A percentile compares a stretch with the other conserved stretches of the same genome.
These are phyloP conservation scores for Teratosphaeria pseudoeucalypti DNA, from an alignment of 2,329 filamentous ascomycete genomes.

Conservation along the genomic window DNA sequence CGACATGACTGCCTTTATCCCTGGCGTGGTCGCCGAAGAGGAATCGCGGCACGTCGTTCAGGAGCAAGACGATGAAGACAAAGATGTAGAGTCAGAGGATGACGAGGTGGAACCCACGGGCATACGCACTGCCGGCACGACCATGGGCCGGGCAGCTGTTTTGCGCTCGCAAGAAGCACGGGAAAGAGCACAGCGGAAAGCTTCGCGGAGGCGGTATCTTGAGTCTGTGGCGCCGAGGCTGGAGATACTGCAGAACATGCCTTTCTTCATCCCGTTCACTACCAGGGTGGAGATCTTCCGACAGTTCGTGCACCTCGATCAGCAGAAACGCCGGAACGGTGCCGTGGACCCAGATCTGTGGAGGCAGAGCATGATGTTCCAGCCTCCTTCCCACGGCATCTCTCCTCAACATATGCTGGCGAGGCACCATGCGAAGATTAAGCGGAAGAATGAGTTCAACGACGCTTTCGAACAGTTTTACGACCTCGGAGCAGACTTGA, in stretches of 20 bases:
- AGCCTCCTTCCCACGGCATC: slow-evolving; percentile 12
- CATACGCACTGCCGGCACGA: neutral
- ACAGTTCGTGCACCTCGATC: slow-evolving; percentile 81
- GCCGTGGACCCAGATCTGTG: slow-evolving; percentile 63
- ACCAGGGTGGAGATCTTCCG: slow-evolving; percentile 87
- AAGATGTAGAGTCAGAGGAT: slow-evolving; percentile 34
- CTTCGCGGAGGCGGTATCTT: slow-evolving; percentile 59
- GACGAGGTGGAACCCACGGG: slow-evolving; percentile 14
- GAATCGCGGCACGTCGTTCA: slow-evolving; percentile 61
- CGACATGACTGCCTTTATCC: slow-evolving; percentile 80
- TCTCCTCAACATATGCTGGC: slow-evolving; percentile 39
- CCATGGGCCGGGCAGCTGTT: slow-evolving; percentile 19
- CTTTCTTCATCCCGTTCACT: slow-evolving; percentile 89
- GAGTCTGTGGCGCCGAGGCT: slow-evolving; percentile 75
- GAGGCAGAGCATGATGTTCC: slow-evolving; percentile 43
- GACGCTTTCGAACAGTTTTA: slow-evolving; percentile 84
- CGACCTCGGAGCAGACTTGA: slow-evolving; percentile 66
- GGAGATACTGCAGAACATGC: slow-evolving; percentile 90
- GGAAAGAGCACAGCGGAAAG: slow-evolving; percentile 54
- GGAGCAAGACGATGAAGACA: slow-evolving; percentile 49
- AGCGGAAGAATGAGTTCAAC: slow-evolving; percentile 67
- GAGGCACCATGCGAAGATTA: slow-evolving; percentile 63
- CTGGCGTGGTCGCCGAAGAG: slow-evolving; percentile 78
- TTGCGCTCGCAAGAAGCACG: slow-evolving; percentile 43
- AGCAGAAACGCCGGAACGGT: slow-evolving; percentile 57